Conservation (phyloP, 352 stramenopile genomes). For the Peronospora farinosa region DNA sequence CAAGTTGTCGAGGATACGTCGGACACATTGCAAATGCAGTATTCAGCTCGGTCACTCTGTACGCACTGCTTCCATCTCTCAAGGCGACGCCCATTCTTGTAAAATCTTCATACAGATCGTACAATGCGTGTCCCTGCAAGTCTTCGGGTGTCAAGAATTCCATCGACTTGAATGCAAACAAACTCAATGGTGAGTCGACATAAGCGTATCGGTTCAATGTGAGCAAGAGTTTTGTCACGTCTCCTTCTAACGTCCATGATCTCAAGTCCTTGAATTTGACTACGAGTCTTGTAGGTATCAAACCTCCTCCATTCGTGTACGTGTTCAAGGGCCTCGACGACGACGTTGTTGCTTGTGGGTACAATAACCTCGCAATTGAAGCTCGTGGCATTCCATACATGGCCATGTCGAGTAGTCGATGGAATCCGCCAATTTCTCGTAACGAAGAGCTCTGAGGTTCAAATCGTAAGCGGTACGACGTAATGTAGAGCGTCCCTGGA, state of each 20-base stretch:
- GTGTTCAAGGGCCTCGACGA: slow-evolving; percentile 27
- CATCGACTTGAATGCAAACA: slow-evolving; percentile 60
- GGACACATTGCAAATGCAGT: slow-evolving; percentile 59
- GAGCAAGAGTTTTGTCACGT: slow-evolving; percentile 56
- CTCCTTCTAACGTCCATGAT: slow-evolving; percentile 60
- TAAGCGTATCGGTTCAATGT: slow-evolving; percentile 69
- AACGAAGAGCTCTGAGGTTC: slow-evolving; percentile 49
- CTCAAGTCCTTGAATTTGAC: slow-evolving; percentile 79
- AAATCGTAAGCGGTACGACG: slow-evolving; percentile 66
- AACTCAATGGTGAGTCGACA: slow-evolving; percentile 55
- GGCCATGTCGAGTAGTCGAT: slow-evolving; percentile 54
- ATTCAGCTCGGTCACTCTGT: slow-evolving; percentile 66
- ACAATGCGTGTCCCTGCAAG: slow-evolving; percentile 48
- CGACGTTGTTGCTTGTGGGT: slow-evolving; percentile 42
- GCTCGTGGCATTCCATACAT: slow-evolving; percentile 57
- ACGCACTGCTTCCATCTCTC: slow-evolving; percentile 20
- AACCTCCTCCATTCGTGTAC: slow-evolving; percentile 1
- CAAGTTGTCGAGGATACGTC: slow-evolving; percentile 73
- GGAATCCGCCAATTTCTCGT: slow-evolving; percentile 36
- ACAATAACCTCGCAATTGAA: slow-evolving; percentile 58
- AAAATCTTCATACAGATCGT: slow-evolving; percentile 64
- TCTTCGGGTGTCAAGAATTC: slow-evolving; percentile 24
- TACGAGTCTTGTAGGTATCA: slow-evolving; percentile 48
- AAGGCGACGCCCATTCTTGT: slow-evolving; percentile 65
- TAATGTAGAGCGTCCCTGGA: slow-evolving; percentile 53